These are phyloP conservation scores for Epichloe hybrida DNA, from an alignment of 2,329 filamentous ascomycete species.

Conservation along the genomic window DNA sequence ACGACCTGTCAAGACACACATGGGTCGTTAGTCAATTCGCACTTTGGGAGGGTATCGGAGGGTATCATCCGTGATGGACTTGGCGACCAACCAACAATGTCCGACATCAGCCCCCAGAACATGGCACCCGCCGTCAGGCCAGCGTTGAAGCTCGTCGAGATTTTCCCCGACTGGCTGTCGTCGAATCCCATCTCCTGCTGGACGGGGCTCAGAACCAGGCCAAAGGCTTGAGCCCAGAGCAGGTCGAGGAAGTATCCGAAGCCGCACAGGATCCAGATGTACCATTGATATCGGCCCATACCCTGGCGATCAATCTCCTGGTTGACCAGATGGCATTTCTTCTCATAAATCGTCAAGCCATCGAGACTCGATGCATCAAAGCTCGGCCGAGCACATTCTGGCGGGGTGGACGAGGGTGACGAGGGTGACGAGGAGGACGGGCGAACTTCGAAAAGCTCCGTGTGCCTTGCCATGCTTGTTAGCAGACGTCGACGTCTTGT, in stretches of 20 bases:
- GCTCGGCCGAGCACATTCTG: neutral
- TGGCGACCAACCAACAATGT: constrained; percentile 25
- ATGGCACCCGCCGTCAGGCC: constrained; percentile 33
- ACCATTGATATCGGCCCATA: constrained; percentile 41
- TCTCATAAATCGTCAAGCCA: constrained; percentile 17
- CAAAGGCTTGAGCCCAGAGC: constrained; percentile 45
- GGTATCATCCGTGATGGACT: neutral
- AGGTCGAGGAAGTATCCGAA: constrained; percentile 43
- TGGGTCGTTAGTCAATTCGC: neutral
- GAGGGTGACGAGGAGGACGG: neutral
- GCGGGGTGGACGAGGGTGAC: neutral
- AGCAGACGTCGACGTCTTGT: no score
- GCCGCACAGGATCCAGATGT: constrained; percentile 37
- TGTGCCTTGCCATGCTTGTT: no score
- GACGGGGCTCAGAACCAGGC: constrained; percentile 37
- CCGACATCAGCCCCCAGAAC: constrained; percentile 40
- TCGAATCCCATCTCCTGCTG: constrained; percentile 43
- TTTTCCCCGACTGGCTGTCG: constrained; percentile 24
- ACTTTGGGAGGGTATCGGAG: neutral
- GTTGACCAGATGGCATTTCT: constrained; percentile 22
- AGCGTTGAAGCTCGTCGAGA: constrained; percentile 40
- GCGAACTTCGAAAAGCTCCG: neutral
- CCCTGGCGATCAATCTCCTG: constrained; percentile 36
- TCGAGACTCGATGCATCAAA: constrained; percentile 9
- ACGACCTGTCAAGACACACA: constrained; percentile 17